phyloP scores from a whole-genome alignment of 495 filamentous ascomycete genomes.

The Tirmania nivea region DNA sequence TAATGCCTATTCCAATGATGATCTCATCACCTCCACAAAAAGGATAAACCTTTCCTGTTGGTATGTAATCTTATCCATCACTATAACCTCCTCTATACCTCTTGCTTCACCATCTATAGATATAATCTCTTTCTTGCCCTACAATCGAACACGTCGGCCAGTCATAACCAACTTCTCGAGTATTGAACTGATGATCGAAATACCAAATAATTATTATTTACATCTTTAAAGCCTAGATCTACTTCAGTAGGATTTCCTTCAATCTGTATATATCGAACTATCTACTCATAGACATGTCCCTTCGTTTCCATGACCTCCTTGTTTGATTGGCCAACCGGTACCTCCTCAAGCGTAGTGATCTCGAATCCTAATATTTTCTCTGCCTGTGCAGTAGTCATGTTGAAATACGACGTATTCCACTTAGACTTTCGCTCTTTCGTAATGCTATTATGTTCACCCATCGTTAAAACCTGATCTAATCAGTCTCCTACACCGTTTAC shows the following conservation, averaged over 20 bases:
- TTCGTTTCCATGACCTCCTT: background rate
- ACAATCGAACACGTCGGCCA: conserved; percentile 1
- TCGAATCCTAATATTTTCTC: conserved; percentile 1
- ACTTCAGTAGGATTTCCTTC: conserved; percentile 7
- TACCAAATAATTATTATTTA: conserved; percentile 1
- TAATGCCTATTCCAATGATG: conserved; percentile 1
- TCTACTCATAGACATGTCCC: conserved; percentile 2
- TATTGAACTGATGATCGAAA: conserved; percentile 4
- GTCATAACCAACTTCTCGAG: conserved; percentile 3
- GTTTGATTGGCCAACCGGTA: background rate
- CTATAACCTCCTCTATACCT: background rate
- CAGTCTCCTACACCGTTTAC: too few species aligned
- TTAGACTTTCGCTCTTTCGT: background rate
- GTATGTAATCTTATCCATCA: conserved; percentile 3
- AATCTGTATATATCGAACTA: conserved; percentile 3
- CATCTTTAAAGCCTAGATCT: conserved; percentile 2
- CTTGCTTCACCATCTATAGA: background rate
- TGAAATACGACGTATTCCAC: background rate
- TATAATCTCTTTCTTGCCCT: conserved; percentile 2
- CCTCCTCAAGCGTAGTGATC: background rate
- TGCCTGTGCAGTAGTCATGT: background rate
- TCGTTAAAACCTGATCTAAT: too few species aligned
- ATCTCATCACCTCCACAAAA: conserved; percentile 3
- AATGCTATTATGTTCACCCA: too few species aligned
- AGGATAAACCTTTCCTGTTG: background rate